phyloP scores from a whole-genome alignment of 169 alveolate species.

The Amoebophrya sp. region DNA sequence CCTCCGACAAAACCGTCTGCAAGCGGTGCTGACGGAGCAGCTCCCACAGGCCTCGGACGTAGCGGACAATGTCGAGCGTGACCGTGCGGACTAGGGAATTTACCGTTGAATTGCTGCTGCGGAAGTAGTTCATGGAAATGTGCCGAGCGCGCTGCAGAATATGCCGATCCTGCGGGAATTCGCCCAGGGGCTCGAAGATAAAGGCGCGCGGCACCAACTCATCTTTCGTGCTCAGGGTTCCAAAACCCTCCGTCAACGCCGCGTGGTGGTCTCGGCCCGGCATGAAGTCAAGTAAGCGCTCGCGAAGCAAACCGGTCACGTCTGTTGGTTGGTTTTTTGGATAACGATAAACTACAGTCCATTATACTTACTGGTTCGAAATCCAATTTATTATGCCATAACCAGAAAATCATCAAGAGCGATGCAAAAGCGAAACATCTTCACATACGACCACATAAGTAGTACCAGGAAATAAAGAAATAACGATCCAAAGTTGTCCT shows the following conservation, averaged over 20 bases:
- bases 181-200: not conserved
- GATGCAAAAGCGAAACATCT: too few relatives aligned
- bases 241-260: not conserved
- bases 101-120: not conserved
- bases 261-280: not conserved
- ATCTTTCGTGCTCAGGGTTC: not conserved
- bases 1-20: too few relatives aligned
- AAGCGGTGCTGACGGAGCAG: not conserved
- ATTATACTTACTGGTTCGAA: too few relatives aligned
- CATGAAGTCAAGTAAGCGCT: not conserved
- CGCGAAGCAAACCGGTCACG: too few relatives aligned
- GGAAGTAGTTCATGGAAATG: not conserved
- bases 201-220: not conserved
- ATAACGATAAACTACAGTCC: too few relatives aligned
- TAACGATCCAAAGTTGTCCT: too few relatives aligned
- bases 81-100: not conserved
- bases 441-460: too few relatives aligned
- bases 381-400: too few relatives aligned
- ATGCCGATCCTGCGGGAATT: not conserved
- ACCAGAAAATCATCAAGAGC: too few relatives aligned
- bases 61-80: not conserved
- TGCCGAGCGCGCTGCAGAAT: not conserved
- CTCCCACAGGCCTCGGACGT: not conserved
- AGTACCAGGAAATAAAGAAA: too few relatives aligned
- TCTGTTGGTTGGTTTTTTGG: too few relatives aligned